Conservation (phyloP, 1,284 basidiomycete species). For the Gomphus bonarii region DNA sequence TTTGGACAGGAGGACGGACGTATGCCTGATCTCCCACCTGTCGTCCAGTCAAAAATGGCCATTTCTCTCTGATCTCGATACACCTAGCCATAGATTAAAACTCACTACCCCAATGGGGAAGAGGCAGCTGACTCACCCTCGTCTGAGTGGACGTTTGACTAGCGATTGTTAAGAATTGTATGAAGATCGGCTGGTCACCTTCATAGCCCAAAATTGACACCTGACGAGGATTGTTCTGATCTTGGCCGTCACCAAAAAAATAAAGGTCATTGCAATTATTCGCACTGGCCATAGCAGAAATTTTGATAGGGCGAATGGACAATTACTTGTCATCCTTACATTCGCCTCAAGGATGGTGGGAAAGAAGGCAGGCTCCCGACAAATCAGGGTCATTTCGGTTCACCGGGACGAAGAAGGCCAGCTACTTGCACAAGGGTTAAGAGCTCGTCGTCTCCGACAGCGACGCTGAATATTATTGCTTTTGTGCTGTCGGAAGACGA, state of each 20-base stretch:
- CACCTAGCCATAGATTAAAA: slow-evolving; percentile 17
- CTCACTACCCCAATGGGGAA: neutral
- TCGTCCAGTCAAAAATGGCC: slow-evolving; percentile 52
- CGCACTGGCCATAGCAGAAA: neutral
- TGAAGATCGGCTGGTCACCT: slow-evolving; percentile 4
- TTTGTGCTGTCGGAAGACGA: slow-evolving; percentile 3
- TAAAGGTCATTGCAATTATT: slow-evolving; percentile 7
- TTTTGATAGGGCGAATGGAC: neutral
- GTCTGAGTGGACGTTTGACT: slow-evolving; percentile 9
- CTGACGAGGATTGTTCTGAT: slow-evolving; percentile 9
- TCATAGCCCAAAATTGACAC: slow-evolving; percentile 10
- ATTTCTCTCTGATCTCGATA: slow-evolving; percentile 40
- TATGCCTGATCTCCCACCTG: neutral
- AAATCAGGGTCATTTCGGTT: neutral
- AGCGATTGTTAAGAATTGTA: slow-evolving; percentile 2
- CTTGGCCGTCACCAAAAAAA: slow-evolving; percentile 9
- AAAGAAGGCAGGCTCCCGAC: neutral
- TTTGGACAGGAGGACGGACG: neutral
- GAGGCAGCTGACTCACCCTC: neutral
- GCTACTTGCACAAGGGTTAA: neutral
- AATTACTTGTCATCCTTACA: slow-evolving; percentile 1
- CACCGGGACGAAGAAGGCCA: neutral
- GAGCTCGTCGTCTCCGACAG: slow-evolving; percentile 1
- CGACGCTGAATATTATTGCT: neutral
- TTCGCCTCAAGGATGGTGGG: slow-evolving; percentile 7